Conservation (phyloP, 2,329 filamentous ascomycete genomes). For the Microcyclosporella mali region DNA sequence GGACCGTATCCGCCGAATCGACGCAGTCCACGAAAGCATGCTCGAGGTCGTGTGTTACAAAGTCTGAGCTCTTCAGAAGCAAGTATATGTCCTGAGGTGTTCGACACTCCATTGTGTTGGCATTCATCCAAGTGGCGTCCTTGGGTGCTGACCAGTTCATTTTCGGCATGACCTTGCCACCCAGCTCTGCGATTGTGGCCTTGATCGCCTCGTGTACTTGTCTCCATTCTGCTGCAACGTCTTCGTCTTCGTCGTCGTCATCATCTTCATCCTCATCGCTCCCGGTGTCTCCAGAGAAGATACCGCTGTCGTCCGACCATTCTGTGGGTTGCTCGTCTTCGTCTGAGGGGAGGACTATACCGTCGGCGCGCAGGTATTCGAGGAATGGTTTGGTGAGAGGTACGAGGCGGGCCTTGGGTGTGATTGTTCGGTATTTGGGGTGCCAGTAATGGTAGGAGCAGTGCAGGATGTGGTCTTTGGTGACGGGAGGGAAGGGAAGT, state of each 20-base stretch:
- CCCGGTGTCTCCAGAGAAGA: conserved; percentile 34
- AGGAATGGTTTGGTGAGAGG: conserved; percentile 70
- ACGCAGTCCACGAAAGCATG: conserved; percentile 79
- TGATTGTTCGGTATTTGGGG: conserved; percentile 70
- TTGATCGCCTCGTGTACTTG: conserved; percentile 73
- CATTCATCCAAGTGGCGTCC: conserved; percentile 85
- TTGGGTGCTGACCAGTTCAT: conserved; percentile 97
- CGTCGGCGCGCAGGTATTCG: conserved; percentile 82
- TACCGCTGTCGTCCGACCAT: conserved; percentile 48
- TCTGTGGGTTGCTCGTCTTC: conserved; percentile 34
- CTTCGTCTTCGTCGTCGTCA: conserved; percentile 52
- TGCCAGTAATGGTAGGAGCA: conserved; percentile 95
- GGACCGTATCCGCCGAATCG: conserved; percentile 28
- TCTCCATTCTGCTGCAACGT: conserved; percentile 57
- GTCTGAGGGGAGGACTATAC: conserved; percentile 78
- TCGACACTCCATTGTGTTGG: conserved; percentile 86
- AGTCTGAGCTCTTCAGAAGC: conserved; percentile 88
- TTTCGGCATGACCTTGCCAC: conserved; percentile 83
- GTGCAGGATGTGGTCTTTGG: conserved; percentile 79
- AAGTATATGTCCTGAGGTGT: conserved; percentile 88
- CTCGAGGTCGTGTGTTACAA: conserved; percentile 88
- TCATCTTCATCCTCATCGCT: conserved; percentile 44
- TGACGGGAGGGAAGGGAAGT: conserved; percentile 75
- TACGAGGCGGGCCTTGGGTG: conserved; percentile 80
- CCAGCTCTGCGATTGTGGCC: conserved; percentile 70